Conservation (phyloP, 1,284 basidiomycete genomes). For the Ustilago xerochloae region DNA sequence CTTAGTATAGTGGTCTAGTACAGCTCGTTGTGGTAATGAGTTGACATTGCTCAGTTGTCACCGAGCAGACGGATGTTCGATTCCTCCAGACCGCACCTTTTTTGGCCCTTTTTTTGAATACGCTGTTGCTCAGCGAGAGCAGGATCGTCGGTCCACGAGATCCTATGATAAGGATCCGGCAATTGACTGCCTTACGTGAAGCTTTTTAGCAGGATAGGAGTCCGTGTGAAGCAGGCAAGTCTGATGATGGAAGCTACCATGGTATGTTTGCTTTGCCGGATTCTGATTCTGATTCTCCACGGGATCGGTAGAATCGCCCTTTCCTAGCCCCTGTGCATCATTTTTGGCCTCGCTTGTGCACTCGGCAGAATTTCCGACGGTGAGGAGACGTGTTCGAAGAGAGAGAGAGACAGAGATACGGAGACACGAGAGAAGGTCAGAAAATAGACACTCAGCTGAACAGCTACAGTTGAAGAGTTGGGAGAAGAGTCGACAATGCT, state of each 20-base stretch:
- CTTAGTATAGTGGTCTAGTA: slow-evolving; percentile 39
- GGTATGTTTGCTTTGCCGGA: neutral
- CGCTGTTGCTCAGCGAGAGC: no score
- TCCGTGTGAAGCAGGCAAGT: neutral
- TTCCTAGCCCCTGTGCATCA: neutral
- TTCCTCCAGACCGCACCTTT: slow-evolving; percentile 34
- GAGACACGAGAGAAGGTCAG: neutral
- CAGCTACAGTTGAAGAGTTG: no score
- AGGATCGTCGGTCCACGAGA: no score
- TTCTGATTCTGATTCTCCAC: no score
- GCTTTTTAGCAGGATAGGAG: no score
- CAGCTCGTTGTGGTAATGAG: slow-evolving; percentile 42
- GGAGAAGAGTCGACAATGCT: no score
- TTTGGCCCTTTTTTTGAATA: no score
- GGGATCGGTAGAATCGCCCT: neutral
- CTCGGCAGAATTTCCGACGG: neutral
- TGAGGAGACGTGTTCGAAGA: no score
- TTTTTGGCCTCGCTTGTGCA: neutral
- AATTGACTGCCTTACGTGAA: no score
- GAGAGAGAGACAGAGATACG: neutral
- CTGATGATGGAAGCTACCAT: neutral
- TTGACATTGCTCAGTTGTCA: no score
- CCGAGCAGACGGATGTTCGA: slow-evolving; percentile 51
- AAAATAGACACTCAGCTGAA: neutral
- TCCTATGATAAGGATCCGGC: no score